These are phyloP conservation scores for Cnidoscolus chayamansa DNA, from an alignment of 441 rosid species.

Conservation along the genomic window DNA sequence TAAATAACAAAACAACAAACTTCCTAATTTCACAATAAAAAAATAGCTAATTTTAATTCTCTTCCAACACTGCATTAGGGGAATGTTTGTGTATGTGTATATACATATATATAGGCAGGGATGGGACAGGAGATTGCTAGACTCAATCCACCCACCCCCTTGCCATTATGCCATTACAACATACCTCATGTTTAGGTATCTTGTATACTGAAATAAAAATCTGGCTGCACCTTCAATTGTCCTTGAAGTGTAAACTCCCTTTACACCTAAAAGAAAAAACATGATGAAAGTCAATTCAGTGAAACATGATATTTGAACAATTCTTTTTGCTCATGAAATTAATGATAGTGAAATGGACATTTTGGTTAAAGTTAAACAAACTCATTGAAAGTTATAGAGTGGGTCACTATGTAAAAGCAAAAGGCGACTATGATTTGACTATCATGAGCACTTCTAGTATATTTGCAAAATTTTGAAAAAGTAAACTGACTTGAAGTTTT, in stretches of 20 bases:
- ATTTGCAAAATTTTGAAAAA: conserved; percentile 7
- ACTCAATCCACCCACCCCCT: conserved; percentile 3
- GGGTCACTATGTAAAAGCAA: neutral
- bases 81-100: no score
- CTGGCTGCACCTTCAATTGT: conserved; percentile 57
- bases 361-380: neutral
- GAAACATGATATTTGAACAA: conserved; percentile 8
- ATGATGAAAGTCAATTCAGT: conserved; percentile 9
- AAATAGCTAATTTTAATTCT: no score
- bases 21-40: no score
- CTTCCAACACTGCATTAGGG: no score
- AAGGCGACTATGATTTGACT: neutral
- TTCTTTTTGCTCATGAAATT: conserved; percentile 6
- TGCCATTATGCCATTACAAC: conserved; percentile 11
- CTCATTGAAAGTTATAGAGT: neutral
- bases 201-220: conserved; percentile 58
- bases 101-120: neutral
- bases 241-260: conserved; percentile 72
- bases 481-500: neutral
- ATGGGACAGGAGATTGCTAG: neutral
- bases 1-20: no score
- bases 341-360: neutral
- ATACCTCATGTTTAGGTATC: conserved; percentile 56
- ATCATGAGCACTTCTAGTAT: neutral
- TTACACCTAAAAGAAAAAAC: conserved; percentile 49